phyloP scores from a whole-genome alignment of 1,284 basidiomycete species.

The Rhodotorula sp. region DNA sequence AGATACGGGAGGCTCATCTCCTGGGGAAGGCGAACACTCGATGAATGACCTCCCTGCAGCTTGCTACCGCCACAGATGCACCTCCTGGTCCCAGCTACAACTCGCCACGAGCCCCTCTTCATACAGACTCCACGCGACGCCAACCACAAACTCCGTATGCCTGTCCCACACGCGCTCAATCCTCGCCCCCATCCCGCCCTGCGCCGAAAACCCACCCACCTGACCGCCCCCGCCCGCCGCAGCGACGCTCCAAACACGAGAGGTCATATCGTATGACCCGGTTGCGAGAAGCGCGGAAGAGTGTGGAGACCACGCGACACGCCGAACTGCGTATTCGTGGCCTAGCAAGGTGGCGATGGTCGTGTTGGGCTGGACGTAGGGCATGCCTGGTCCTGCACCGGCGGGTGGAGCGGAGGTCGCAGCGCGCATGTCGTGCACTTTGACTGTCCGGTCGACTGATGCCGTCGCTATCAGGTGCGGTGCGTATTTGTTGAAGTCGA shows the following conservation, averaged over 20 bases:
- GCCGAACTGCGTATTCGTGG: slow-evolving; percentile 55
- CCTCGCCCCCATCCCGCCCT: slow-evolving; percentile 41
- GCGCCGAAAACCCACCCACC: slow-evolving; percentile 49
- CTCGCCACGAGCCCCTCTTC: slow-evolving; percentile 80
- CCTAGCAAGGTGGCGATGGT: slow-evolving; percentile 48
- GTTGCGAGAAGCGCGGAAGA: slow-evolving; percentile 71
- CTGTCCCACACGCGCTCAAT: slow-evolving; percentile 70
- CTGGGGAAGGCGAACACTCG: too few relatives aligned
- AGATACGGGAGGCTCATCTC: neutral
- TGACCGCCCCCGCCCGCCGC: slow-evolving; percentile 58
- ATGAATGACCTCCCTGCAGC: too few relatives aligned
- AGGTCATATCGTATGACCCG: slow-evolving; percentile 95
- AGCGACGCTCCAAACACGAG: slow-evolving; percentile 63
- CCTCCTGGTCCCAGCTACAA: slow-evolving; percentile 83
- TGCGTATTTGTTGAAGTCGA: slow-evolving; percentile 92
- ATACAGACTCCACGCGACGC: slow-evolving; percentile 76
- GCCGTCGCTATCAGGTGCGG: slow-evolving; percentile 73
- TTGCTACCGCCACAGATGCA: slow-evolving; percentile 62
- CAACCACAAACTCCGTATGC: slow-evolving; percentile 94
- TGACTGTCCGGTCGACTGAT: slow-evolving; percentile 74
- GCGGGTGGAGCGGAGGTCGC: slow-evolving; percentile 36
- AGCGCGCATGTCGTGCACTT: slow-evolving; percentile 84
- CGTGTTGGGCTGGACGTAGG: slow-evolving; percentile 24
- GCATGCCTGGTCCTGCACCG: neutral
- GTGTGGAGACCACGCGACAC: slow-evolving; percentile 53